phyloP scores from a whole-genome alignment of 495 filamentous ascomycete species.

The Penicillium ucsense region DNA sequence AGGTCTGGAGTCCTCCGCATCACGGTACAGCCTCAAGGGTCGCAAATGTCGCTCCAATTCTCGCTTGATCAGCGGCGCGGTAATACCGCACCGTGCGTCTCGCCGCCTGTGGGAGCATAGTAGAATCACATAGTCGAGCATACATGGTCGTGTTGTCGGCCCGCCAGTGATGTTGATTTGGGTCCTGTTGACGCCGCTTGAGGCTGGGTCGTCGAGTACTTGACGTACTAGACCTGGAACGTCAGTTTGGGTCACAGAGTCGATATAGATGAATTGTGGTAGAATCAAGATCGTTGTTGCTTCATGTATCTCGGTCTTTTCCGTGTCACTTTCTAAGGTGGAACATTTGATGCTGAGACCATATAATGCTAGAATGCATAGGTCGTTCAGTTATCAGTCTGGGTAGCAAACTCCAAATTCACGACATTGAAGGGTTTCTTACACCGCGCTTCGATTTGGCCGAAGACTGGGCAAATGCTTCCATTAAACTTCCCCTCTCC shows the following conservation, averaged over 20 bases:
- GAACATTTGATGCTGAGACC: slow-evolving; percentile 88
- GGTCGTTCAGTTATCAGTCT: neutral
- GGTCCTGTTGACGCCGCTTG: slow-evolving; percentile 50
- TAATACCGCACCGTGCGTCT: slow-evolving; percentile 89
- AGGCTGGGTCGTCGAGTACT: slow-evolving; percentile 55
- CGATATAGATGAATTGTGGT: slow-evolving; percentile 75
- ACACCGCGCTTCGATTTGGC: slow-evolving; percentile 64
- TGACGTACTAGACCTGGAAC: slow-evolving; percentile 58
- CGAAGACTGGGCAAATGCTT: slow-evolving; percentile 55
- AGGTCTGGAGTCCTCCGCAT: slow-evolving; percentile 71
- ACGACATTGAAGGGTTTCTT: slow-evolving; percentile 18
- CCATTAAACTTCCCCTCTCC: slow-evolving; percentile 86
- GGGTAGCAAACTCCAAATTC: neutral
- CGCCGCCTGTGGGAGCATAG: slow-evolving; percentile 86
- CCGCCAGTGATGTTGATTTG: slow-evolving; percentile 16
- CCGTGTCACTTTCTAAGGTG: slow-evolving; percentile 42
- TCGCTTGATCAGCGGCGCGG: slow-evolving; percentile 72
- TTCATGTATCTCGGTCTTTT: slow-evolving; percentile 25
- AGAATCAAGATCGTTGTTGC: slow-evolving; percentile 73
- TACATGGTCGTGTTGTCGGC: slow-evolving; percentile 50
- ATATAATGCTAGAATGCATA: slow-evolving; percentile 55
- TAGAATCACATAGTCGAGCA: slow-evolving; percentile 78
- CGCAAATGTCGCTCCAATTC: slow-evolving; percentile 87
- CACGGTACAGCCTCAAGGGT: slow-evolving; percentile 73
- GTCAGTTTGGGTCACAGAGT: slow-evolving; percentile 61